A percentile compares a stretch with the other conserved stretches of the same genome.
phyloP scores from a whole-genome alignment of 1,284 basidiomycete genomes.

The Schizophyllum amplum region DNA sequence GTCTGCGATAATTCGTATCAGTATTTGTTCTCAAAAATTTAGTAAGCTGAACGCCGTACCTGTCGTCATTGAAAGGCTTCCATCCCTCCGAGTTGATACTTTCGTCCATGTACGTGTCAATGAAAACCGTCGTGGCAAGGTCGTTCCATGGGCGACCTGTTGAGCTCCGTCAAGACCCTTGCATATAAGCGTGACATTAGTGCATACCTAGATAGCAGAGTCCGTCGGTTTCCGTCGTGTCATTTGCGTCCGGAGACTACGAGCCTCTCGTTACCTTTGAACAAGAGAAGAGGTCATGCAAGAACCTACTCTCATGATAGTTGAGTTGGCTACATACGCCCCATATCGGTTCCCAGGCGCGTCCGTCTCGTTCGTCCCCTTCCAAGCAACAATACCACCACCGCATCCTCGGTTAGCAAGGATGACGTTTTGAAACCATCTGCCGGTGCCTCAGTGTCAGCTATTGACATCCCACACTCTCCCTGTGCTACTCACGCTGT shows the following conservation, averaged over 20 bases:
- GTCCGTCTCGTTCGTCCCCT: constrained; percentile 45
- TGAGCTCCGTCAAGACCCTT: constrained; percentile 4
- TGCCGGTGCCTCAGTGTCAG: constrained; percentile 15
- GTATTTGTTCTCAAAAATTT: not conserved
- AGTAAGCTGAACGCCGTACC: constrained; percentile 19
- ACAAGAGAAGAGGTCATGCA: constrained; percentile 5
- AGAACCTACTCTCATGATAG: constrained; percentile 43
- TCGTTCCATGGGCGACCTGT: constrained; percentile 59
- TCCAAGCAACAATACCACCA: constrained; percentile 57
- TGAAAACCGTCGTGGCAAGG: constrained; percentile 44
- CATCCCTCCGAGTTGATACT: constrained; percentile 45
- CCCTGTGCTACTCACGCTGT: constrained; percentile 34
- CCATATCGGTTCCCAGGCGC: constrained; percentile 49
- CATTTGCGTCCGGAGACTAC: constrained; percentile 55
- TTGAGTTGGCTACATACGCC: constrained; percentile 50
- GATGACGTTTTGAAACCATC: constrained; percentile 53
- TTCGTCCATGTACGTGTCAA: constrained; percentile 52
- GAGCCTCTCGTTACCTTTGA: not conserved
- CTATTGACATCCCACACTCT: not conserved
- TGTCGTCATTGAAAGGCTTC: constrained; percentile 37
- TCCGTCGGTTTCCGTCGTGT: constrained; percentile 34
- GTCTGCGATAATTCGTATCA: constrained; percentile 22
- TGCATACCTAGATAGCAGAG: constrained; percentile 44
- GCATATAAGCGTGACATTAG: not conserved
- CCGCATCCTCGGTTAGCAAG: constrained; percentile 57